Evolutionary conservation across 805 yeast genomes (phyloP).

Genomic region (Cephaloascus fragrans): DNA sequence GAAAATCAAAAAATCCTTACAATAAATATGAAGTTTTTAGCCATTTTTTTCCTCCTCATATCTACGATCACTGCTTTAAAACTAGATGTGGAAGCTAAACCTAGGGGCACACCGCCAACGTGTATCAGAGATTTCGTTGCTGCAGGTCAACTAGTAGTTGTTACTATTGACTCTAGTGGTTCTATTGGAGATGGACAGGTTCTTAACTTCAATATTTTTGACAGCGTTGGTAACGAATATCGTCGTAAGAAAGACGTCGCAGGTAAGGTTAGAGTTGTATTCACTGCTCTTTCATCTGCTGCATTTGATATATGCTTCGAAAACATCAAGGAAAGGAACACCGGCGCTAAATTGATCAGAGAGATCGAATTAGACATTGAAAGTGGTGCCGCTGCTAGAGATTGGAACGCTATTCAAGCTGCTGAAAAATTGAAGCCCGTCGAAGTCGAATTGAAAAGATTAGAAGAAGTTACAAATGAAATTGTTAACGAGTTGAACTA

Average conservation of each 20-base stretch:
- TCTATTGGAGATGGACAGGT: slow-evolving; percentile 79
- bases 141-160: slow-evolving; percentile 81
- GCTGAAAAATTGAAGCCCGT: slow-evolving; percentile 88
- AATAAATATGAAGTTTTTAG: background rate
- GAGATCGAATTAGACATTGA: slow-evolving; percentile 86
- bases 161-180: slow-evolving; percentile 70
- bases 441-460: slow-evolving; percentile 80
- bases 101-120: slow-evolving; percentile 41
- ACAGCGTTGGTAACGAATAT: slow-evolving; percentile 78
- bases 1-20: too few species aligned
- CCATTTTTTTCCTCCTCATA: background rate
- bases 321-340: slow-evolving; percentile 36
- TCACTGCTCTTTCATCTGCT: slow-evolving; percentile 73
- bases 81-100: slow-evolving; percentile 41
- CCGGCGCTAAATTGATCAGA: slow-evolving; percentile 42
- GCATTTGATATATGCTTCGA: slow-evolving; percentile 90
- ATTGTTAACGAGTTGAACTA: slow-evolving; percentile 72
- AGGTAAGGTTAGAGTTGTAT: slow-evolving; percentile 66
- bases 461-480: slow-evolving; percentile 82
- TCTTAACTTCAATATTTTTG: slow-evolving; percentile 58
- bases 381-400: slow-evolving; percentile 94
- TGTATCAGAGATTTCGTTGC: slow-evolving; percentile 90
- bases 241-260: slow-evolving; percentile 68
- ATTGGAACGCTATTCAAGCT: slow-evolving; percentile 93
- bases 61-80: slow-evolving; percentile 28